Evolutionary conservation across 805 yeast species (phyloP).

Genomic region (Debaryomyces prosopidis): DNA sequence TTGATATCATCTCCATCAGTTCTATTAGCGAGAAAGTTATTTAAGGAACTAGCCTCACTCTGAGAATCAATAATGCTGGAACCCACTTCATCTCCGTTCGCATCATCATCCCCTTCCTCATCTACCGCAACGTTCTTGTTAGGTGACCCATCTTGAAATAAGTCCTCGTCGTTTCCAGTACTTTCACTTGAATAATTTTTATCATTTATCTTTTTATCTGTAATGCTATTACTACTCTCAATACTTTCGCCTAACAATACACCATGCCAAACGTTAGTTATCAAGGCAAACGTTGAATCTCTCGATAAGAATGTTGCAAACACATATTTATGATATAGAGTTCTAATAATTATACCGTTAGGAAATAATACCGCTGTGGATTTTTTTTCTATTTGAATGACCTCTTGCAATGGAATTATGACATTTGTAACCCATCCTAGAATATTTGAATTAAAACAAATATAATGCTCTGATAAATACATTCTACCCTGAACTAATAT

Average conservation of each 20-base stretch:
- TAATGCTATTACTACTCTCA: constrained; percentile 14
- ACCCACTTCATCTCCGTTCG: too few species aligned
- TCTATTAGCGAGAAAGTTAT: not conserved
- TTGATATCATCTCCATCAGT: not conserved
- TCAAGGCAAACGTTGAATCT: constrained; percentile 51
- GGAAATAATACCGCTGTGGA: constrained; percentile 69
- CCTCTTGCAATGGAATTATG: constrained; percentile 58
- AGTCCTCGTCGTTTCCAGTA: constrained; percentile 3
- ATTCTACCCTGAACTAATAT: constrained; percentile 67
- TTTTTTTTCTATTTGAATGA: constrained; percentile 63
- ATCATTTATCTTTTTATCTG: constrained; percentile 4
- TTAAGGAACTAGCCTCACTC: not conserved
- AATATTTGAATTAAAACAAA: constrained; percentile 67
- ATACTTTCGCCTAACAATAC: constrained; percentile 28
- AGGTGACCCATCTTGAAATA: not conserved
- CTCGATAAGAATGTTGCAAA: constrained; percentile 68
- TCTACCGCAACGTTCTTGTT: too few species aligned
- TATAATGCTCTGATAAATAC: constrained; percentile 53
- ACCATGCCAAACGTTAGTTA: constrained; percentile 62
- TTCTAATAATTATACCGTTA: constrained; percentile 63
- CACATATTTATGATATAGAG: constrained; percentile 59
- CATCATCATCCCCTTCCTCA: constrained; percentile 2
- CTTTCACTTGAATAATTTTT: constrained; percentile 7
- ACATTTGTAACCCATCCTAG: constrained; percentile 67
- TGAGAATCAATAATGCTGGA: not conserved